These are phyloP conservation scores for Funneliformis geosporum DNA, from an alignment of 192 early-diverging fungal species.

Conservation along the genomic window DNA sequence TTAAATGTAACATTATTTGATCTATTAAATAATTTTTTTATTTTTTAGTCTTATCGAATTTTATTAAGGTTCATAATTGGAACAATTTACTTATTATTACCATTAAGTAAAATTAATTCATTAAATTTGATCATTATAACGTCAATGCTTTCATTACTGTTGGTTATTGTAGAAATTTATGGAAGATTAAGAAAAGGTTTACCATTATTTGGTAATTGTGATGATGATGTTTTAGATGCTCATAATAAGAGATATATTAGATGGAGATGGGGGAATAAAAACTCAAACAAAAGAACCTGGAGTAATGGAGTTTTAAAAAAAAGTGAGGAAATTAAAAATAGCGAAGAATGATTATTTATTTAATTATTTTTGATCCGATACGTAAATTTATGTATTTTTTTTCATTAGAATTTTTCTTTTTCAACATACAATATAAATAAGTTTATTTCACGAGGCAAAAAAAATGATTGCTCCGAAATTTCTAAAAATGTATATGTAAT, in stretches of 20 bases:
- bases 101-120: constrained; percentile 22
- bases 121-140: constrained; percentile 8
- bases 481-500: no score
- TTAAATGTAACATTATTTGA: background rate
- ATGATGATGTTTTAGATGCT: constrained; percentile 8
- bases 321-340: background rate
- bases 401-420: no score
- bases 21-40: background rate
- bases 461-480: no score
- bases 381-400: no score
- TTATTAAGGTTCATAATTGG: constrained; percentile 14
- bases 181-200: constrained; percentile 20
- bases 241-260: constrained; percentile 5
- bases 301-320: constrained; percentile 15
- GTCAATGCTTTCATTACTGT: constrained; percentile 7
- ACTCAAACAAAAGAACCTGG: background rate
- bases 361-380: no score
- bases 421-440: no score
- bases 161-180: constrained; percentile 33
- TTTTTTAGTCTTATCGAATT: constrained; percentile 18
- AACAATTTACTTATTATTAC: constrained; percentile 27
- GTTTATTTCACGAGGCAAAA: no score
- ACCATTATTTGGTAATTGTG: constrained; percentile 22
- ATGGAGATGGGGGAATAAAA: constrained; percentile 24
- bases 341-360: background rate